Conservation (phyloP, 306 rosid species). For the Argentina anserina region DNA sequence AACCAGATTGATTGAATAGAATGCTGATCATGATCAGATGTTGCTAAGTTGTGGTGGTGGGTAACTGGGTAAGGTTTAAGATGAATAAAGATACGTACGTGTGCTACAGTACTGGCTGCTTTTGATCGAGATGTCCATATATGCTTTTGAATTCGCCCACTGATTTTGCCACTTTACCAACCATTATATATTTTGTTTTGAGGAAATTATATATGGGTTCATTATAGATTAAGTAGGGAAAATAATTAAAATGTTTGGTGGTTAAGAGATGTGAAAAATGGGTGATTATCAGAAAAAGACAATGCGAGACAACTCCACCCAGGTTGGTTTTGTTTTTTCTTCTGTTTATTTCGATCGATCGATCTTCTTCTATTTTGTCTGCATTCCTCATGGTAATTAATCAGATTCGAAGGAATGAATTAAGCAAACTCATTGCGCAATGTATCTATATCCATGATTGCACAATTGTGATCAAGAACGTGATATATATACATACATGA, state of each 20-base stretch:
- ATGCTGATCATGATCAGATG: neutral
- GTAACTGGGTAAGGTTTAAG: neutral
- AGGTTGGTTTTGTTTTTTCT: neutral
- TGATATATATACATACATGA: neutral
- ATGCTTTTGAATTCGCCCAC: slow-evolving; percentile 17
- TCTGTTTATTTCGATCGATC: neutral
- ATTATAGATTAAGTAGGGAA: neutral
- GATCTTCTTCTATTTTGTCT: neutral
- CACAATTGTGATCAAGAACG: neutral
- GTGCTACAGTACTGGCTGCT: neutral
- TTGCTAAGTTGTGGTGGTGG: neutral
- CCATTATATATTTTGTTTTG: slow-evolving; percentile 27
- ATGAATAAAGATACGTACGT: neutral
- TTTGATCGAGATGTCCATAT: slow-evolving; percentile 17
- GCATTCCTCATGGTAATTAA: neutral
- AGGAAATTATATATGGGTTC: slow-evolving; percentile 23
- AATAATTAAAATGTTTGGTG: slow-evolving; percentile 24
- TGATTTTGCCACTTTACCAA: slow-evolving; percentile 49
- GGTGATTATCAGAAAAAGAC: neutral
- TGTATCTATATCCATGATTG: neutral
- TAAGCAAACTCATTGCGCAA: neutral
- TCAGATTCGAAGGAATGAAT: neutral
- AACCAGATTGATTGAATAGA: neutral
- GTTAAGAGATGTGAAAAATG: neutral
- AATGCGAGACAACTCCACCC: neutral